Conservation (phyloP, 2,329 filamentous ascomycete genomes). For the Coleophoma cylindrospora region DNA sequence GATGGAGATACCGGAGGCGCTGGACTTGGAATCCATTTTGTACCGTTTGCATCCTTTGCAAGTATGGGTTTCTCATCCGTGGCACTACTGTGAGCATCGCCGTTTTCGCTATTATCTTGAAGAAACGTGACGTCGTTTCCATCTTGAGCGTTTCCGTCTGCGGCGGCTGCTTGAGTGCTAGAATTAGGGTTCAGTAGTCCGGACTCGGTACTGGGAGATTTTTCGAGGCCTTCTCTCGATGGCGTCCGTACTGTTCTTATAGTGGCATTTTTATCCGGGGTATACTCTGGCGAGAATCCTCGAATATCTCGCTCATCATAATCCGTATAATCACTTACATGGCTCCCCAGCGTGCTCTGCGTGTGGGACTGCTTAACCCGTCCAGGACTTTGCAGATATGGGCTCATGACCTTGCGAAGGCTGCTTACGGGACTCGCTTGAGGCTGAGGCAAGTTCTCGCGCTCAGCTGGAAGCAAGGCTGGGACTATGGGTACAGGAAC, state of each 20-base stretch:
- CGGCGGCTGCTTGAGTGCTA: slow-evolving; percentile 5
- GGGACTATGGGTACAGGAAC: slow-evolving; percentile 44
- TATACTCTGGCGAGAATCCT: slow-evolving; percentile 72
- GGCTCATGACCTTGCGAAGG: slow-evolving; percentile 80
- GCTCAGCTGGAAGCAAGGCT: slow-evolving; percentile 22
- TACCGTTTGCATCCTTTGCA: slow-evolving; percentile 2
- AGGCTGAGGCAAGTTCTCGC: slow-evolving; percentile 18
- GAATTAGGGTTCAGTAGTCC: slow-evolving; percentile 8
- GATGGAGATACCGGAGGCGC: slow-evolving; percentile 5
- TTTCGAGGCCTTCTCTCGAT: slow-evolving; percentile 24
- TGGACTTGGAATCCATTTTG: slow-evolving; percentile 5
- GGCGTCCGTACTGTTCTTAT: slow-evolving; percentile 58
- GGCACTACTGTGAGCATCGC: slow-evolving; percentile 25
- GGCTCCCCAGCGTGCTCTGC: slow-evolving; percentile 12
- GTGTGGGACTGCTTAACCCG: slow-evolving; percentile 15
- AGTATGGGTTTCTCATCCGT: slow-evolving; percentile 15
- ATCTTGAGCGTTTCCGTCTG: slow-evolving; percentile 19
- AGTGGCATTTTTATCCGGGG: slow-evolving; percentile 65
- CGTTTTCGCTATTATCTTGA: slow-evolving; percentile 47
- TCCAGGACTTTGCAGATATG: slow-evolving; percentile 51
- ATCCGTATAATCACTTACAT: slow-evolving; percentile 18
- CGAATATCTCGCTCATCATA: slow-evolving; percentile 28
- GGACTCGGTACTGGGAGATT: slow-evolving; percentile 4
- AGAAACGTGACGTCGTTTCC: slow-evolving; percentile 41
- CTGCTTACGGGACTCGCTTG: slow-evolving; percentile 66